These are phyloP conservation scores for Phoenix dactylifera DNA, from an alignment of 176 grass and related monocot species.

Conservation along the genomic window DNA sequence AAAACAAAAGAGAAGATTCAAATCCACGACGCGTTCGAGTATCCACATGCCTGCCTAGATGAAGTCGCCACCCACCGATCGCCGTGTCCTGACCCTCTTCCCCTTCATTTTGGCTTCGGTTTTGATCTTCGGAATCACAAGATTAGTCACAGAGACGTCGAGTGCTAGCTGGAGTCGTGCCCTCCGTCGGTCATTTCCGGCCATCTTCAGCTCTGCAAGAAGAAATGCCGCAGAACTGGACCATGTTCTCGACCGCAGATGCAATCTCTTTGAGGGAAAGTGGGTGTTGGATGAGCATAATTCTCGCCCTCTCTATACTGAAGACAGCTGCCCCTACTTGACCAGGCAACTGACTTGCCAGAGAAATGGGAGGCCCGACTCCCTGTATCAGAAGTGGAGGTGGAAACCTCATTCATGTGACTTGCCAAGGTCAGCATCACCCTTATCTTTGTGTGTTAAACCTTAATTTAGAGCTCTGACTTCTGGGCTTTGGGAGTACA, in stretches of 20 bases:
- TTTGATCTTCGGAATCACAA: background rate
- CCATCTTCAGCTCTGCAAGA: no score
- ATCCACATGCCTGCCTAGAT: background rate
- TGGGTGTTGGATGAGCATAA: constrained; percentile 10
- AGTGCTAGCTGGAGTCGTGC: no score
- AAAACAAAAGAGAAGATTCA: background rate
- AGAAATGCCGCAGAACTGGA: no score
- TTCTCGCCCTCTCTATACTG: constrained; percentile 10
- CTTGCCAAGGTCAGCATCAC: constrained; percentile 6
- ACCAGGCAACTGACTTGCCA: constrained; percentile 12
- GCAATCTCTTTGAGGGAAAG: constrained; percentile 10
- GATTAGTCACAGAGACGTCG: background rate
- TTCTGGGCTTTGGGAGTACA: no score
- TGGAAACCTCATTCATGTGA: constrained; percentile 20
- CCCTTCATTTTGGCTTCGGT: constrained; percentile 2
- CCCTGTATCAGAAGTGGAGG: constrained; percentile 18
- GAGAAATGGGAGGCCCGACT: constrained; percentile 12
- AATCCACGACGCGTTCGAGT: no score
- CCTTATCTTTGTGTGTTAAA: no score
- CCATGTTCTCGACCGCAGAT: background rate
- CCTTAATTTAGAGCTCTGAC: no score
- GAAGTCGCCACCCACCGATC: background rate
- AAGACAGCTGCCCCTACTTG: constrained; percentile 20
- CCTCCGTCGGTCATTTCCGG: no score
- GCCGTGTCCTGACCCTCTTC: constrained; percentile 2